Evolutionary conservation across 306 rosid species (phyloP).

Genomic region (Phaseolus lunatus): DNA sequence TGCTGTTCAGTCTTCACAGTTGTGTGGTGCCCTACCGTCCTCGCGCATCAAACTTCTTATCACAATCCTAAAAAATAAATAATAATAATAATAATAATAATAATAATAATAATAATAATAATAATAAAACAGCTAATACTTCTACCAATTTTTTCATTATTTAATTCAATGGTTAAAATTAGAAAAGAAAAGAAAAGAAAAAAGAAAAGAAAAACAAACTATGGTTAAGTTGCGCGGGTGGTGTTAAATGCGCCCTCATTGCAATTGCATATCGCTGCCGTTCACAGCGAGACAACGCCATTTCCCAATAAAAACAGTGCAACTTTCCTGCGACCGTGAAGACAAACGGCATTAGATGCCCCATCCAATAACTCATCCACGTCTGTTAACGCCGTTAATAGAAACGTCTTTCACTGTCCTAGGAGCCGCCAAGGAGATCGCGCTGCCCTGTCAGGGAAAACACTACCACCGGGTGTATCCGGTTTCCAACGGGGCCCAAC

Average conservation of each 20-base stretch:
- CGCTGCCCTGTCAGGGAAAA: slow-evolving; percentile 31
- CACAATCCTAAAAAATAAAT: not conserved
- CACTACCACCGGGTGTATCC: slow-evolving; percentile 47
- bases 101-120: no score
- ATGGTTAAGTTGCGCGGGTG: slow-evolving; percentile 40
- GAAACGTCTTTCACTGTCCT: not conserved
- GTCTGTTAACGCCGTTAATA: slow-evolving; percentile 28
- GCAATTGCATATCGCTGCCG: slow-evolving; percentile 54
- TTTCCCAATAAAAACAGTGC: slow-evolving; percentile 67
- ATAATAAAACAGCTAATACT: slow-evolving; percentile 2
- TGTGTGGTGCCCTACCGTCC: slow-evolving; percentile 49
- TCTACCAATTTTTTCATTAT: slow-evolving; percentile 13
- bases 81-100: no score
- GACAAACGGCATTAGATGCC: slow-evolving; percentile 49
- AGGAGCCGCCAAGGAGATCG: slow-evolving; percentile 46
- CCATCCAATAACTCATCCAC: slow-evolving; percentile 12
- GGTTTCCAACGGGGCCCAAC: slow-evolving; percentile 40
- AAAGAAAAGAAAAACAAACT: not conserved
- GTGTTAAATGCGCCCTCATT: slow-evolving; percentile 57
- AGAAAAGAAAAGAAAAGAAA: not conserved
- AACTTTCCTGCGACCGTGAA: slow-evolving; percentile 52
- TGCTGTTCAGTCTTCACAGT: slow-evolving; percentile 42
- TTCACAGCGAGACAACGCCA: slow-evolving; percentile 67
- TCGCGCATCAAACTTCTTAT: slow-evolving; percentile 42
- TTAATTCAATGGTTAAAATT: not conserved